Evolutionary conservation across 441 rosid species (phyloP).

Genomic region (Syzygium malaccense): DNA sequence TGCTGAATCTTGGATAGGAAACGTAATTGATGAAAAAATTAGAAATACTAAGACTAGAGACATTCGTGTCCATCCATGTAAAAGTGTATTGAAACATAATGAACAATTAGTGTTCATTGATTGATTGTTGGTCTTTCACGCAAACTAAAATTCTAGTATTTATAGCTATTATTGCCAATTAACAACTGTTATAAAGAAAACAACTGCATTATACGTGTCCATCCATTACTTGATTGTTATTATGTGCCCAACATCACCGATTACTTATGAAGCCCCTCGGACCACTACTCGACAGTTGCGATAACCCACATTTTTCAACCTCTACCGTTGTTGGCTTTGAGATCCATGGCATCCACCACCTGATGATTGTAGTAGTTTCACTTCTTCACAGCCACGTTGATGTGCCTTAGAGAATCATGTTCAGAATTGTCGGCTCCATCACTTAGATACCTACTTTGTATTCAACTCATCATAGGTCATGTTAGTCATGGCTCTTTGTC

Average conservation of each 20-base stretch:
- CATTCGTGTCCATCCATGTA: background rate
- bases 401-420: background rate
- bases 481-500: background rate
- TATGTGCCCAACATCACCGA: background rate
- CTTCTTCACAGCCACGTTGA: background rate
- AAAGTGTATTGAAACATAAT: background rate
- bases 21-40: background rate
- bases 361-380: background rate
- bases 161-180: background rate
- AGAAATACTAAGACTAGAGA: accelerated
- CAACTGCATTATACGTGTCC: background rate
- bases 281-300: background rate
- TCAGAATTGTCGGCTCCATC: background rate
- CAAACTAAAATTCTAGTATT: background rate
- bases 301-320: background rate
- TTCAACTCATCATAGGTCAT: background rate
- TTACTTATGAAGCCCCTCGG: background rate
- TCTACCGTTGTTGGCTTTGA: background rate
- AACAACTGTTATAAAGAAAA: background rate
- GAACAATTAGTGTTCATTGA: background rate
- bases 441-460: background rate
- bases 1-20: no score
- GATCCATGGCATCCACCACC: background rate
- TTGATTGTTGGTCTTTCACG: background rate
- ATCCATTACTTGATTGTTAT: background rate